Base-by-base conservation (phyloP, 345 rosid genomes). In the Murraya paniculata region DNA sequence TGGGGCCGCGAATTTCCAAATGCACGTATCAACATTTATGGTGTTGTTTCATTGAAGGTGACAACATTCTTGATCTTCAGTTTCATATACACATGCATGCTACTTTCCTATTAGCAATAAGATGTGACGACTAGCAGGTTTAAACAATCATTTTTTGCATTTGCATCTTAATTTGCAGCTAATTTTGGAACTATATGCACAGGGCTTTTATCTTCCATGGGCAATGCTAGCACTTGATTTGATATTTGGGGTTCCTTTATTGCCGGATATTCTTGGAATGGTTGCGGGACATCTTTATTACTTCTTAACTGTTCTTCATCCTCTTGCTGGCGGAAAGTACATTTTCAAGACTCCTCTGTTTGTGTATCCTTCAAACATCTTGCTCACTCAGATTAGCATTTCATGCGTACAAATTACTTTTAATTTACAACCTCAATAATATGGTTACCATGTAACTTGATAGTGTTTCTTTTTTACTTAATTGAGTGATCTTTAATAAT, bases 161-260 rank as follows among this genome's bases (percentile, higher is more conserved):
- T 31, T 65, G 2, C 35, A 35, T 9, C 18, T 33, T 35, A 35
- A 30, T 61, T 61, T 66, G 27, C 70, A 35, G 24, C 48, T 35
- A 41, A 39, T 7, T 69, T 69, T 48, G 55, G 24, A 39, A 24
- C 27, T 14, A 4, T 45, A 57, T 30, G 68, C 31, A 67, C 73
- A 91, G 92, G 94, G 90, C 22, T 88, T 91, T 77, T 89, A 88
- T 80, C 91, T 89, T 57, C 94, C 92, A 2, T 91, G 94, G 94
- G 90, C 88, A 69, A 71, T 89, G 88, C 82, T 91, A 30, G 94
- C 89, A 10, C 79, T 91, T 50, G 88, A 91, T 48, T 76, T 89
- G 81, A 82, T 91, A 8, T 78, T 91, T 68, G 95, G 98, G 36
- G 0, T 68, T 27, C 77, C 84, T 7, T 71, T 95, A 74, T 82